A percentile compares a stretch with the other conserved stretches of the same genome.
These are phyloP conservation scores for Orbilia blumenaviensis DNA, from an alignment of 2,329 filamentous ascomycete genomes.

Conservation along the genomic window DNA sequence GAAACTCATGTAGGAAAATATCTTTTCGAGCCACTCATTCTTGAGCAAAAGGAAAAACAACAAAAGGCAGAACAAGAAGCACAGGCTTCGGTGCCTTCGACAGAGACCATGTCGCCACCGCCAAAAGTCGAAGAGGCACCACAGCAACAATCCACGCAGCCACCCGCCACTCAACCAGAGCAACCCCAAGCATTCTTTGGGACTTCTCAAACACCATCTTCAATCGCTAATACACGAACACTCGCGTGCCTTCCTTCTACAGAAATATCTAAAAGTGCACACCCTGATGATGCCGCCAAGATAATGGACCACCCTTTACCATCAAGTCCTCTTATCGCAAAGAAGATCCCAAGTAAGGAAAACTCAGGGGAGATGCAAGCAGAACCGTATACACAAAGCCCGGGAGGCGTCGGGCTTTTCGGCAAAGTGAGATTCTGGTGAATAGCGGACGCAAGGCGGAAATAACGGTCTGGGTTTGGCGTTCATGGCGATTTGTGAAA, in stretches of 20 bases:
- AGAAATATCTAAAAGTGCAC: conserved; percentile 43
- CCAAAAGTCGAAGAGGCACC: neutral
- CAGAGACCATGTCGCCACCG: conserved; percentile 8
- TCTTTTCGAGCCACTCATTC: conserved; percentile 35
- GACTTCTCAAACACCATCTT: conserved; percentile 24
- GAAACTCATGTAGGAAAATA: conserved; percentile 36
- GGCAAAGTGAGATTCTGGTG: conserved; percentile 50
- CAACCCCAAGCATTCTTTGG: conserved; percentile 16
- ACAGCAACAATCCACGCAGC: conserved; percentile 16
- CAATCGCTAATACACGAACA: conserved; percentile 48
- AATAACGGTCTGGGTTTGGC: neutral
- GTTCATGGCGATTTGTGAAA: neutral
- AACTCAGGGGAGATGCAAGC: conserved; percentile 52
- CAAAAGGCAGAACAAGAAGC: neutral
- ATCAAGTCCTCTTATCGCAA: conserved; percentile 41
- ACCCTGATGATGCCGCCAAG: conserved; percentile 50
- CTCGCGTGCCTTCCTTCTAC: conserved; percentile 46
- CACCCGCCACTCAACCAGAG: neutral
- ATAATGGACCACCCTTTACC: conserved; percentile 52
- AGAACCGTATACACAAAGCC: conserved; percentile 43
- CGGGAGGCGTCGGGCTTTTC: conserved; percentile 20
- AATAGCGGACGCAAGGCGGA: neutral
- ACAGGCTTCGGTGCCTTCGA: neutral
- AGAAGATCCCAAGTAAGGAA: conserved; percentile 53
- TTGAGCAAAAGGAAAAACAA: conserved; percentile 30